These are phyloP conservation scores for Condylostoma magnum DNA, from an alignment of 169 alveolate species.

Conservation along the genomic window DNA sequence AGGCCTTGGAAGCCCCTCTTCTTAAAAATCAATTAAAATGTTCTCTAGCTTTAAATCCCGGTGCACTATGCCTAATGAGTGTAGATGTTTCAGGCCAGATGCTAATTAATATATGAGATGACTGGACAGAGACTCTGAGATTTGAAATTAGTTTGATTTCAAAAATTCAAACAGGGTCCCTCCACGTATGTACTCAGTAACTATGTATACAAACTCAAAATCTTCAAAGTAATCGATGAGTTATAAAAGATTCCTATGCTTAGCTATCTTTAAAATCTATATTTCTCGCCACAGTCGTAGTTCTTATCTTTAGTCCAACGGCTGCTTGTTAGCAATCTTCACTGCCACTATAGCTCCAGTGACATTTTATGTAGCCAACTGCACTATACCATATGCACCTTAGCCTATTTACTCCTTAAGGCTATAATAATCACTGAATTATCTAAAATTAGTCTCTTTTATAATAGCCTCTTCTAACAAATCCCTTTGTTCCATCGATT, in stretches of 20 bases:
- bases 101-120: neutral
- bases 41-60: neutral
- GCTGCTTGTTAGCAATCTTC: neutral
- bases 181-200: neutral
- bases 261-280: neutral
- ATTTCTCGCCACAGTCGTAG: neutral
- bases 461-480: neutral
- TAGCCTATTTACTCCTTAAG: neutral
- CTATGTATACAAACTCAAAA: neutral
- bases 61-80: neutral
- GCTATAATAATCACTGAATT: neutral
- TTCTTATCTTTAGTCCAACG: neutral
- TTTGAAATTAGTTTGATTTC: neutral
- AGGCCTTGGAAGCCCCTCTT: neutral
- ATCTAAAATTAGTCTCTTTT: neutral
- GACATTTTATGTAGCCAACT: neutral
- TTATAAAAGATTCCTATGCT: neutral
- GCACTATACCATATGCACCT: neutral
- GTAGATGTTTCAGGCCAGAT: neutral
- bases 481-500: neutral
- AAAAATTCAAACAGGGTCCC: neutral
- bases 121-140: neutral
- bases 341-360: neutral
- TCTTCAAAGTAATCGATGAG: neutral
- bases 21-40: neutral